Evolutionary conservation across 345 rosid genomes (phyloP).

Genomic region (Alliaria petiolata): DNA sequence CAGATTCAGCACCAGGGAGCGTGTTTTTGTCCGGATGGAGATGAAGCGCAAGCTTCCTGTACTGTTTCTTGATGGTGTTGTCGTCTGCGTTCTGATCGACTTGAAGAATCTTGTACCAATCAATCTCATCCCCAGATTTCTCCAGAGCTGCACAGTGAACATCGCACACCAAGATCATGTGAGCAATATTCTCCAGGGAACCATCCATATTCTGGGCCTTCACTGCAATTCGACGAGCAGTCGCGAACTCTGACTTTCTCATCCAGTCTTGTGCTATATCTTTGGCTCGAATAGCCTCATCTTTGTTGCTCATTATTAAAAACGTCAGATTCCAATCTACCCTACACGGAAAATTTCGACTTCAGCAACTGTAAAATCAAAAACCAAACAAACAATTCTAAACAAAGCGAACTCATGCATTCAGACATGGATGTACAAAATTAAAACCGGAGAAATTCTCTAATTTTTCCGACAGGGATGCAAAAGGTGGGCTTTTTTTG

Average conservation of each 20-base stretch:
- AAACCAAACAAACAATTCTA: neutral
- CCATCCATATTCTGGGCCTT: slow-evolving; percentile 67
- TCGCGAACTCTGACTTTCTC: slow-evolving; percentile 51
- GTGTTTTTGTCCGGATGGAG: slow-evolving; percentile 96
- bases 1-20: slow-evolving; percentile 90
- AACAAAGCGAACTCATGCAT: neutral
- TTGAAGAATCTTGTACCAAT: slow-evolving; percentile 91
- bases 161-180: slow-evolving; percentile 74
- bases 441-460: neutral
- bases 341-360: slow-evolving; percentile 8
- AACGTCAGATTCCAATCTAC: neutral
- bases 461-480: neutral
- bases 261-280: slow-evolving; percentile 58
- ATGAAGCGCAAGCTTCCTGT: slow-evolving; percentile 67
- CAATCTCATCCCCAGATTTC: slow-evolving; percentile 62
- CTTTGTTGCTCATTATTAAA: slow-evolving; percentile 69
- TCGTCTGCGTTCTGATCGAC: slow-evolving; percentile 61
- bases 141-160: slow-evolving; percentile 72
- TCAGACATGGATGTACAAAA: neutral
- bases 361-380: neutral
- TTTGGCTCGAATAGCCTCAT: slow-evolving; percentile 86
- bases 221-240: slow-evolving; percentile 58
- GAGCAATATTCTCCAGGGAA: slow-evolving; percentile 58
- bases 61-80: slow-evolving; percentile 74
- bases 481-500: neutral